phyloP scores from a whole-genome alignment of 345 rosid species.

The Eucalyptus tenuipes region DNA sequence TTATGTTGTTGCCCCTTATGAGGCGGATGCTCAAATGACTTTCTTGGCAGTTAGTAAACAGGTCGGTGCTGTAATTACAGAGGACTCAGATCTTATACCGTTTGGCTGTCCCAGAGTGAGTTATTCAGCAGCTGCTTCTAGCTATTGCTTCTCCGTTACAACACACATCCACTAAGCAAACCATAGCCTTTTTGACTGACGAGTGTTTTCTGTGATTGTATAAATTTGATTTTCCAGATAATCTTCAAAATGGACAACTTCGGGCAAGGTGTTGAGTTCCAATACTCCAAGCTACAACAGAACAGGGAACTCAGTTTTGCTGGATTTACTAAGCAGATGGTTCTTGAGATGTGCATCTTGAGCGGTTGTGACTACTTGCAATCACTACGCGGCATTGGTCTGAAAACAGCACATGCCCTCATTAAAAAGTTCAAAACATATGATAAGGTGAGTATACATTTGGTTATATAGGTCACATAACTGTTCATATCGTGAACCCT shows the following conservation, averaged over 20 bases:
- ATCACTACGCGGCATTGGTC: slow-evolving; percentile 92
- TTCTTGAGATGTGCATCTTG: slow-evolving; percentile 95
- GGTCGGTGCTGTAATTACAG: slow-evolving; percentile 87
- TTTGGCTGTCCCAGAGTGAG: slow-evolving; percentile 97
- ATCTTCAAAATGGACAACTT: slow-evolving; percentile 95
- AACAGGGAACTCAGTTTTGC: slow-evolving; percentile 59
- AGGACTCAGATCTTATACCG: slow-evolving; percentile 97
- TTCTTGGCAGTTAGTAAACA: slow-evolving; percentile 73
- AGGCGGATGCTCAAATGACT: slow-evolving; percentile 98
- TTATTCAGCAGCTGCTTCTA: background rate
- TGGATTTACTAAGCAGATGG: slow-evolving; percentile 73
- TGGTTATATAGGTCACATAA: background rate
- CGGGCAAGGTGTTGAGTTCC: slow-evolving; percentile 88
- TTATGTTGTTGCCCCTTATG: slow-evolving; percentile 88
- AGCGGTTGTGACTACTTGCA: slow-evolving; percentile 97
- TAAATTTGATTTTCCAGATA: slow-evolving; percentile 28
- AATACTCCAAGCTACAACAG: slow-evolving; percentile 43
- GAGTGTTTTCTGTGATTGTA: background rate
- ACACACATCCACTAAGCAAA: background rate
- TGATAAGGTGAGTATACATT: slow-evolving; percentile 43
- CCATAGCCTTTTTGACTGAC: background rate
- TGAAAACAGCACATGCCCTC: slow-evolving; percentile 88
- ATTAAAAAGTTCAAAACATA: slow-evolving; percentile 65
- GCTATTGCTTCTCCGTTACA: background rate
- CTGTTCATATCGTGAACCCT: background rate